Percentiles rank a stretch among this genome's conserved stretches.
phyloP scores from a whole-genome alignment of 331 rosid genomes.

The Rosa hybrid region DNA sequence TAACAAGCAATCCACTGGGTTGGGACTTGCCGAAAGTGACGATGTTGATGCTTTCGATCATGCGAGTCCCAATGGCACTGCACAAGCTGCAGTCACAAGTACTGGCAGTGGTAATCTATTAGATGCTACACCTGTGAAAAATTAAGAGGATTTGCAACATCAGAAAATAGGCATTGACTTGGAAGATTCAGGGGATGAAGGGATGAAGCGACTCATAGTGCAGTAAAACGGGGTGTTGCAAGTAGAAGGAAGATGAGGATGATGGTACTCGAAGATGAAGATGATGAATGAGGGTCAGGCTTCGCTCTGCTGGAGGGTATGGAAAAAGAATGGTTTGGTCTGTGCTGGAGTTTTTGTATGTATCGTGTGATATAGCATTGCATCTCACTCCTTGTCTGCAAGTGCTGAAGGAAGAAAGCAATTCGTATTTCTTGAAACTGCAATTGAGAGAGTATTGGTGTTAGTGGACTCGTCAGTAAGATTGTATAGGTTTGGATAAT shows the following conservation, averaged over 20 bases:
- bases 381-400: not conserved
- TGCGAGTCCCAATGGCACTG: conserved; percentile 10
- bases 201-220: conserved; percentile 49
- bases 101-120: conserved; percentile 23
- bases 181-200: conserved; percentile 77
- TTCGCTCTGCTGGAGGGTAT: conserved; percentile 4
- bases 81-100: conserved; percentile 34
- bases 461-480: not conserved
- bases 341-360: not conserved
- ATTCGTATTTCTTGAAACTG: not conserved
- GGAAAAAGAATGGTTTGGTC: not conserved
- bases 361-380: not conserved
- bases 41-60: conserved; percentile 1
- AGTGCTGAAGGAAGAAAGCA: not conserved
- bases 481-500: no score
- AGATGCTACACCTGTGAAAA: conserved; percentile 24
- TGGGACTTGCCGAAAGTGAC: conserved; percentile 13
- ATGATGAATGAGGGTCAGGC: conserved; percentile 59
- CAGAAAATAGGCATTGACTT: conserved; percentile 44
- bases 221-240: conserved; percentile 32
- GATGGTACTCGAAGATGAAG: conserved; percentile 87
- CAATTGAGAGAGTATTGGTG: not conserved
- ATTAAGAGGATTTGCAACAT: conserved; percentile 27
- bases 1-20: conserved; percentile 8
- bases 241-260: conserved; percentile 73